phyloP scores from a whole-genome alignment of 176 grass and related monocot species.

The Bonia amplexicaulis region DNA sequence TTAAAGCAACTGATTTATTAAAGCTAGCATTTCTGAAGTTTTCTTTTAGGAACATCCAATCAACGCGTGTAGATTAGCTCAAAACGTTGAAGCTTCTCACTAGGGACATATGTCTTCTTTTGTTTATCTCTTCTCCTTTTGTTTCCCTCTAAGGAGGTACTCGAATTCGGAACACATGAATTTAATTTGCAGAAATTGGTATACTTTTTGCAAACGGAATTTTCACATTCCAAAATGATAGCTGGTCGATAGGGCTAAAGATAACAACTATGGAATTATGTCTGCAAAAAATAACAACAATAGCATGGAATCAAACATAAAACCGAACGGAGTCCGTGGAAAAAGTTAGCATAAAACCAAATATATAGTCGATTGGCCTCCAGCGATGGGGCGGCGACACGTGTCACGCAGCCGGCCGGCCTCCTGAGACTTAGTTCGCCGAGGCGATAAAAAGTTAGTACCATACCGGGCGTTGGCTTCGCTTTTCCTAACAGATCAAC shows the following conservation, averaged over 20 bases:
- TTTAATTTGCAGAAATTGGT: background rate
- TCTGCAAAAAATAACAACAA: too few relatives aligned
- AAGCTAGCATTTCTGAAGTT: background rate
- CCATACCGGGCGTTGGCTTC: conserved; percentile 27
- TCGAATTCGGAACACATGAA: background rate
- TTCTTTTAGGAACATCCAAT: background rate
- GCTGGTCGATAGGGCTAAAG: too few relatives aligned
- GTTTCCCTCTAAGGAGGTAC: background rate
- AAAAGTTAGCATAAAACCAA: background rate
- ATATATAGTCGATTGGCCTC: background rate
- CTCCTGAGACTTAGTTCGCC: background rate
- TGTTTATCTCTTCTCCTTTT: too few relatives aligned
- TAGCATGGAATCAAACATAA: too few relatives aligned
- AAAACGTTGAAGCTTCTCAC: background rate
- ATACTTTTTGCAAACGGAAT: background rate
- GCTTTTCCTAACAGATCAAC: conserved; percentile 32
- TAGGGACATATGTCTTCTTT: background rate
- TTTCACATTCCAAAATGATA: too few relatives aligned
- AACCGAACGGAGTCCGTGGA: background rate
- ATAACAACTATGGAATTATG: too few relatives aligned
- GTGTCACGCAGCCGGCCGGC: background rate
- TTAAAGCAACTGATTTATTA: background rate
- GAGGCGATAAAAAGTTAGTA: conserved; percentile 32
- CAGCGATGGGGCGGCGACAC: background rate
- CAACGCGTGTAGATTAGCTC: background rate